These are phyloP conservation scores for Orbilia ellipsospora DNA, from an alignment of 2,329 filamentous ascomycete genomes.

Conservation along the genomic window DNA sequence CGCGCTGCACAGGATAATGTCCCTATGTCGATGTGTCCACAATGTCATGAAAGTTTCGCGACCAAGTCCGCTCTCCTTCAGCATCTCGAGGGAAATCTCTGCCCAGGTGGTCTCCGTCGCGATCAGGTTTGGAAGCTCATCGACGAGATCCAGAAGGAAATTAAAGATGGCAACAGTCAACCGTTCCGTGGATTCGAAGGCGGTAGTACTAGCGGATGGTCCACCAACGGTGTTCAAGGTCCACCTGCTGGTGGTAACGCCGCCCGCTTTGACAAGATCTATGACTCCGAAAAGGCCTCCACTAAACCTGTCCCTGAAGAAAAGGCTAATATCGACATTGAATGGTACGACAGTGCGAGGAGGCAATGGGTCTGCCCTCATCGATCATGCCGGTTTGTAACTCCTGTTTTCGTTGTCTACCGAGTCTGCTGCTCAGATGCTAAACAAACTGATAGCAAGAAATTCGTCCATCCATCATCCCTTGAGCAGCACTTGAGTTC, in stretches of 20 bases:
- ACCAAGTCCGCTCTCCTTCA: slow-evolving; percentile 57
- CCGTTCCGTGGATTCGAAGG: no score
- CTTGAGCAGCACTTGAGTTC: slow-evolving; percentile 50
- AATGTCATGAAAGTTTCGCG: slow-evolving; percentile 51
- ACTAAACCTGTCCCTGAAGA: background rate
- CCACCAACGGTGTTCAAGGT: no score
- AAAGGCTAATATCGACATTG: background rate
- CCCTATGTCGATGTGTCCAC: slow-evolving; percentile 42
- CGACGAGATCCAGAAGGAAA: no score
- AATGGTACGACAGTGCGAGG: slow-evolving; percentile 24
- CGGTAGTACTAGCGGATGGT: no score
- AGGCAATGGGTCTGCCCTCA: slow-evolving; percentile 20
- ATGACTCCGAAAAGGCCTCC: slow-evolving; percentile 14
- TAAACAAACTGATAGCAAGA: slow-evolving; percentile 22
- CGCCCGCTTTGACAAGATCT: slow-evolving; percentile 32
- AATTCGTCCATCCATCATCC: background rate
- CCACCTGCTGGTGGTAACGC: no score
- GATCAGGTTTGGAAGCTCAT: background rate
- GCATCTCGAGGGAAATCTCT: slow-evolving; percentile 57
- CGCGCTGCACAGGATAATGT: slow-evolving; percentile 39
- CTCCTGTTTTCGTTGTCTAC: background rate
- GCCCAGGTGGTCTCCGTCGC: slow-evolving; percentile 45
- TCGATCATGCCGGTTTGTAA: slow-evolving; percentile 22
- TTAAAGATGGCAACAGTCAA: no score
- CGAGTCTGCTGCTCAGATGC: background rate